Base-by-base conservation (phyloP, 73 alveolate species). In the Paramecium sexaurelia region DNA sequence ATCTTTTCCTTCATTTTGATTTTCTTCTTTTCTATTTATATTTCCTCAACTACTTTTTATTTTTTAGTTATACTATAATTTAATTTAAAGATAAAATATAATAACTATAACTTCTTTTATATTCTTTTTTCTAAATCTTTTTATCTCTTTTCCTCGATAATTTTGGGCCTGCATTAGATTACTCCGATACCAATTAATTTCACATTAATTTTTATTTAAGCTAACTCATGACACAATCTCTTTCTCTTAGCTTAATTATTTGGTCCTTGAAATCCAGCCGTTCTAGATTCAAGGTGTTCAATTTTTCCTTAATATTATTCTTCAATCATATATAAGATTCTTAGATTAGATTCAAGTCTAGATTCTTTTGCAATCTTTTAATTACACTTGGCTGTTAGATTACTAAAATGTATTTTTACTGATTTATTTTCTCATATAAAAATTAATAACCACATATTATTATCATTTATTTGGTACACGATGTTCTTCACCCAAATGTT, bases 1-100 rank as follows among this genome's bases (percentile, higher is more conserved):
- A 85, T 93, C 88, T 75, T 85, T 95, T 94, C 98, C 84, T 90
- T 94, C 93, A 92, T 95, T 61, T 61, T 61, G 20, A 61, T 26
- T 61, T 61, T 11, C 43, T 71, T 35, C 92, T 95, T 94, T 43
- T 94, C 96, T 5, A 87, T 87, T 84, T 95, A 90, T 67, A 82
- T 84, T 55, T 93, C 86, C 36, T 93, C 92, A n/a, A 88, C 69
- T 9, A 84, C 84, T 85, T 88, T 47, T 95, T 93, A 84, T 89
- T 96, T 93, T 51, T 92, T 95, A 85, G 91, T n/a, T n/a, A n/a
- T n/a, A n/a, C n/a, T n/a, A n/a, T n/a, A n/a, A n/a, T n/a, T n/a
- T n/a, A n/a, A n/a, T n/a, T n/a, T n/a, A n/a, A n/a, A n/a, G n/a
- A n/a, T n/a, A n/a, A n/a, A n/a, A n/a, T n/a, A n/a, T n/a, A n/a